Evolutionary conservation across 225 moss, liverwort and hornwort genomes (phyloP), one percentile per base, ranked within the genome.

Genomic region (Pseudoscleropodium purum): DNA sequence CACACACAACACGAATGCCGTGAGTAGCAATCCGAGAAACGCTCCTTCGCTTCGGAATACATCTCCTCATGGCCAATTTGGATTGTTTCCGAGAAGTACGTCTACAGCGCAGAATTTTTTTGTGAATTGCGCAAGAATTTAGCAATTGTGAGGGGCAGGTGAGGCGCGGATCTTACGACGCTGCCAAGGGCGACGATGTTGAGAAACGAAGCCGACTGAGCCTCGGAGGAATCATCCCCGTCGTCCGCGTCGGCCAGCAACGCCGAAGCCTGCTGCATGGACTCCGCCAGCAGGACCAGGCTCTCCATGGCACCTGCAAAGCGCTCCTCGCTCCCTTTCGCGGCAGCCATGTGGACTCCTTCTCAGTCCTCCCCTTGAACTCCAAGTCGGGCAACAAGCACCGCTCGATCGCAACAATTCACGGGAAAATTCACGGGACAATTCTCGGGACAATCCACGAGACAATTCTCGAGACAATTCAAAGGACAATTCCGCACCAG

Each of bases 201-300:
- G 36, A 93, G 92, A 69, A 92, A 95, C 47, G 93, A 92, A 25
- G 92, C 64, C 51, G 91, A 63, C 65, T 73, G 87, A 51, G 57
- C 30, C 23, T 82, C 82, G 45, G 79, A 56, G 87, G 67, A 67
- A 52, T 93, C 97, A 17, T 96, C 98, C 30, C 61, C 90, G 49
- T 97, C 98, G 31, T 96, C 93, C 39, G 81, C 98, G 73, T 98
- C 97, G 49, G 94, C 95, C 79, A 99, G 94, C 90, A 99, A 92
- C 90, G 96, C 88, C 88, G 96, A 78, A 79, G 97, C 98, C 92
- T 99, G 96, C 93, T 99, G 96, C 97, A 99, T 99, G 83, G 97
- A 96, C 56, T 99, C 97, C 86, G 97, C 96, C 72, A 99, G 95
- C 34, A 93, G 82, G 62, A 99, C 94, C 83, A 99, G 93, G 93